These are phyloP conservation scores for Letharia lupina DNA, from an alignment of 495 filamentous ascomycete species.

Conservation along the genomic window DNA sequence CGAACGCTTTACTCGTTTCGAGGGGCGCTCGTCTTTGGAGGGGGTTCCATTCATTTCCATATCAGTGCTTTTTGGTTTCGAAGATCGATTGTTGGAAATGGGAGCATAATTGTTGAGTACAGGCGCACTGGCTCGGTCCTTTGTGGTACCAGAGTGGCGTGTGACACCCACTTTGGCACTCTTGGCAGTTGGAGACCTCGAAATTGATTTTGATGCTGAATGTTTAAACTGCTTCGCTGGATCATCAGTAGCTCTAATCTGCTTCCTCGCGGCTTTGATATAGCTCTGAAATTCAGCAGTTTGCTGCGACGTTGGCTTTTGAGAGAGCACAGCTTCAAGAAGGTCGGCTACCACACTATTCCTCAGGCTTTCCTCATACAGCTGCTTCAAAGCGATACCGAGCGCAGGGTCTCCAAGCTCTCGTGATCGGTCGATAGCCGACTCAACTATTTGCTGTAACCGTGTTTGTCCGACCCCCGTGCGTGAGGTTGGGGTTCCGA, in stretches of 20 bases:
- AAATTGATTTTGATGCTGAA: slow-evolving; percentile 17
- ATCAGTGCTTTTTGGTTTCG: slow-evolving; percentile 16
- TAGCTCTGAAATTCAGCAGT: slow-evolving; percentile 34
- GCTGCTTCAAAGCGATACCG: slow-evolving; percentile 33
- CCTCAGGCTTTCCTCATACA: slow-evolving; percentile 35
- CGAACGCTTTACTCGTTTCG: slow-evolving; percentile 25
- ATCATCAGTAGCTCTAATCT: slow-evolving; percentile 18
- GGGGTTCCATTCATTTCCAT: slow-evolving; percentile 18
- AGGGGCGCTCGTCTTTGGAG: slow-evolving; percentile 19
- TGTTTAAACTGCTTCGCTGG: neutral
- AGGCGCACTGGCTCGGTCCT: slow-evolving; percentile 18
- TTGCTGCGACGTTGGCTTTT: slow-evolving; percentile 34
- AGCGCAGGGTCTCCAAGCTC: slow-evolving; percentile 33
- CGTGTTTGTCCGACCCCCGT: slow-evolving; percentile 30
- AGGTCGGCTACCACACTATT: slow-evolving; percentile 32
- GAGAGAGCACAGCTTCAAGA: slow-evolving; percentile 36
- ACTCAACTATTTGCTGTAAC: slow-evolving; percentile 33
- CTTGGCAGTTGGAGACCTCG: slow-evolving; percentile 26
- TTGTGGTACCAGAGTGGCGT: slow-evolving; percentile 26
- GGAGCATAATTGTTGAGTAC: slow-evolving; percentile 18
- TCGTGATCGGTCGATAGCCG: slow-evolving; percentile 32
- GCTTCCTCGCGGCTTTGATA: slow-evolving; percentile 33
- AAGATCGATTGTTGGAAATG: slow-evolving; percentile 10
- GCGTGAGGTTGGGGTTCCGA: slow-evolving; percentile 30
- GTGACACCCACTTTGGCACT: slow-evolving; percentile 34